phyloP scores from a whole-genome alignment of 441 rosid genomes.

The Corymbia citriodora region DNA sequence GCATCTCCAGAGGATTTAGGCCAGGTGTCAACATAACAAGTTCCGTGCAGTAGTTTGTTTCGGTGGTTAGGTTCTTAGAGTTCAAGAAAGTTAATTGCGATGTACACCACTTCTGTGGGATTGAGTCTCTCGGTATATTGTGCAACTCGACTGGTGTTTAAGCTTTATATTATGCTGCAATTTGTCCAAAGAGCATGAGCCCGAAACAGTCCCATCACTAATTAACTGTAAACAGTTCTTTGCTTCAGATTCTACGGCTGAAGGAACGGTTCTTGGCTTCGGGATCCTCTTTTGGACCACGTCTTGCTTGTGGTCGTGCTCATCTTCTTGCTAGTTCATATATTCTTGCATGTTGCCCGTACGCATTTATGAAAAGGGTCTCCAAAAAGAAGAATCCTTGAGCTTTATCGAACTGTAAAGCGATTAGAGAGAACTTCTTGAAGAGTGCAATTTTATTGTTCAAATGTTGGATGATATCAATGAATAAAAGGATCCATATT shows the following conservation, averaged over 20 bases:
- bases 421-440: neutral
- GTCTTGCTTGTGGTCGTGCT: neutral
- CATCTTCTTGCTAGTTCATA: neutral
- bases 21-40: neutral
- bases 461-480: neutral
- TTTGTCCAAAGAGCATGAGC: neutral
- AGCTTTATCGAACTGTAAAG: neutral
- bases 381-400: neutral
- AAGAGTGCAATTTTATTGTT: neutral
- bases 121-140: neutral
- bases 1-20: neutral
- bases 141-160: neutral
- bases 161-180: neutral
- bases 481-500: too few relatives aligned
- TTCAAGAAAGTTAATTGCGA: neutral
- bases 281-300: neutral
- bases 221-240: neutral
- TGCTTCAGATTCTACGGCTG: neutral
- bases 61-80: neutral
- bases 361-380: neutral
- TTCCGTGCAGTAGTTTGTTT: neutral
- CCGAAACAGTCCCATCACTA: neutral
- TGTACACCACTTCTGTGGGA: neutral
- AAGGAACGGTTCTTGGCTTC: neutral
- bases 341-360: neutral